Conservation (phyloP, 352 stramenopile species). For the Phytophthora agathidicida region DNA sequence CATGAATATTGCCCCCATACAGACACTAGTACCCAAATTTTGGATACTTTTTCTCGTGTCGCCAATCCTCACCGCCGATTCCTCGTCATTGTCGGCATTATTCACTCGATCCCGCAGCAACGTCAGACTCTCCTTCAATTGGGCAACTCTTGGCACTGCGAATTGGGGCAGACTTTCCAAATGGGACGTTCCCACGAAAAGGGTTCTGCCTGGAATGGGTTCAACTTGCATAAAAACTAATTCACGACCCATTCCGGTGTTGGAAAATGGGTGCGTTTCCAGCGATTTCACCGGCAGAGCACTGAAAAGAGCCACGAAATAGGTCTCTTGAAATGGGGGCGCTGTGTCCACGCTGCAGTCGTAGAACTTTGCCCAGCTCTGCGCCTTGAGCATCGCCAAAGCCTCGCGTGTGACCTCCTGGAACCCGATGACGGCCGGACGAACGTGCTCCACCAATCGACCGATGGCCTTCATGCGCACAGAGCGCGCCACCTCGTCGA, state of each 20-base stretch:
- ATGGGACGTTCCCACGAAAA: constrained; percentile 72
- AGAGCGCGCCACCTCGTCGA: constrained; percentile 63
- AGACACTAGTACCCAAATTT: constrained; percentile 22
- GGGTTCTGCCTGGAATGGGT: constrained; percentile 42
- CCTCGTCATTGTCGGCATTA: constrained; percentile 20
- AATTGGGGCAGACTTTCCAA: constrained; percentile 78
- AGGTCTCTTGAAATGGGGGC: constrained; percentile 70
- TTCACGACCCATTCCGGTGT: constrained; percentile 78
- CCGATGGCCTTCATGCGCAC: constrained; percentile 72
- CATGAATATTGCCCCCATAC: constrained; percentile 76
- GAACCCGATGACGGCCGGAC: constrained; percentile 74
- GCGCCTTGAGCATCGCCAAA: constrained; percentile 54
- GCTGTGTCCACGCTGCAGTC: constrained; percentile 79
- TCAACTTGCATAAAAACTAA: constrained; percentile 67
- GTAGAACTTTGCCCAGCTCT: constrained; percentile 73
- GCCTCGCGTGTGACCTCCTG: constrained; percentile 77
- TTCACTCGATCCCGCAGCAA: constrained; percentile 55
- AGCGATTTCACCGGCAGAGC: constrained; percentile 65
- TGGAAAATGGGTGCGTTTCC: constrained; percentile 70
- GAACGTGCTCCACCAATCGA: constrained; percentile 47
- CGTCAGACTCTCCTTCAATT: constrained; percentile 62
- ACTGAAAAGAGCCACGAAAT: constrained; percentile 84
- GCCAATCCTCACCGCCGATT: constrained; percentile 3
- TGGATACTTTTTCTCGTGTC: constrained; percentile 1
- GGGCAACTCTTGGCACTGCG: constrained; percentile 41